Evolutionary conservation across 192 early-diverging fungal species (phyloP).

Genomic region (Backusella circina): DNA sequence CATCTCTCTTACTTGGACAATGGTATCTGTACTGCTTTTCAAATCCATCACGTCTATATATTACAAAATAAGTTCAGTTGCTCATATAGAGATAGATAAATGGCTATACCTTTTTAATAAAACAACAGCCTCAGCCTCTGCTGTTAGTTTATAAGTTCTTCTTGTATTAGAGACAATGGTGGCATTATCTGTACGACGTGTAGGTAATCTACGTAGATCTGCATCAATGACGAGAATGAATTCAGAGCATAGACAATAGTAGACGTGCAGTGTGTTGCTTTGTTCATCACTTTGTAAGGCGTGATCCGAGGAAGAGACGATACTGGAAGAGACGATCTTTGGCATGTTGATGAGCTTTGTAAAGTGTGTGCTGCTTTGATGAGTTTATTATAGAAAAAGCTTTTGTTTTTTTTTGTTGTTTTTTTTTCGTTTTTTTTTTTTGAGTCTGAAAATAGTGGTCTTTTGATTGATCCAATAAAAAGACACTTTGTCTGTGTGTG

Average conservation of each 20-base stretch:
- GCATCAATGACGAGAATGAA: slow-evolving; percentile 58
- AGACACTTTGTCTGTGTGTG: no score
- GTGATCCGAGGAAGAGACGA: slow-evolving; percentile 54
- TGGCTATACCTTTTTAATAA: slow-evolving; percentile 37
- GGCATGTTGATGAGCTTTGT: slow-evolving; percentile 37
- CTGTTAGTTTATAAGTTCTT: slow-evolving; percentile 54
- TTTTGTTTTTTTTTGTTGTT: not conserved
- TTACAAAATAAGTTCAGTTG: no score
- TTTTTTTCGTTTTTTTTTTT: not conserved
- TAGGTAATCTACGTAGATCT: slow-evolving; percentile 44
- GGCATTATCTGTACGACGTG: slow-evolving; percentile 46
- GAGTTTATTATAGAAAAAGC: no score
- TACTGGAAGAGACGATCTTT: slow-evolving; percentile 55
- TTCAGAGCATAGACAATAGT: slow-evolving; percentile 60
- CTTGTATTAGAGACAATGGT: slow-evolving; percentile 44
- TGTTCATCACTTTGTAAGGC: slow-evolving; percentile 32
- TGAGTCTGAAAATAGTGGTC: not conserved
- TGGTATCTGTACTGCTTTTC: slow-evolving; percentile 33
- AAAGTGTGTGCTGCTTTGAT: no score
- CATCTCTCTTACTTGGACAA: slow-evolving; percentile 30
- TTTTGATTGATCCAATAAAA: not conserved
- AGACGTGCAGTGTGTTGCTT: slow-evolving; percentile 44
- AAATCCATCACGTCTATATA: slow-evolving; percentile 24
- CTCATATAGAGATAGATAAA: not conserved
- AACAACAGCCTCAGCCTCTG: slow-evolving; percentile 31